phyloP scores from a whole-genome alignment of 179 eudicot genomes.

The Silene coronaria region DNA sequence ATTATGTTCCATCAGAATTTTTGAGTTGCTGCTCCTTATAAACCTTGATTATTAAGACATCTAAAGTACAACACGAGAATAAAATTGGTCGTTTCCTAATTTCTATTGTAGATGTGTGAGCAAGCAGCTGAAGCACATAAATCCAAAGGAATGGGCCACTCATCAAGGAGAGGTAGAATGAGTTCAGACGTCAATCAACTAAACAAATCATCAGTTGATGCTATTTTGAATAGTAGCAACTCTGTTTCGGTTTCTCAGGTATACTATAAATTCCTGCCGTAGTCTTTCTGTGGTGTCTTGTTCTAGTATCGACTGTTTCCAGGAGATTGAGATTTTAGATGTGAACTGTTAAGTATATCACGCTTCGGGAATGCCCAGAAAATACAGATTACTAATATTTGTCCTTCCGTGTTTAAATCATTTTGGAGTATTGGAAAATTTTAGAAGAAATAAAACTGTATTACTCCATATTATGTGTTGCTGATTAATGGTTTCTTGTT shows the following conservation, averaged over 20 bases:
- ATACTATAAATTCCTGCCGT: slow-evolving; percentile 1
- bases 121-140: slow-evolving; percentile 98
- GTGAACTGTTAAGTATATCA: background rate
- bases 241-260: slow-evolving; percentile 62
- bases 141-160: slow-evolving; percentile 69
- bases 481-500: too few species aligned
- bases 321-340: background rate
- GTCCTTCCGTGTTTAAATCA: background rate
- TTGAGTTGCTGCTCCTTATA: background rate
- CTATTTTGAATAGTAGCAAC: slow-evolving; percentile 52
- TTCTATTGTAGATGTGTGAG: slow-evolving; percentile 75
- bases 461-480: too few species aligned
- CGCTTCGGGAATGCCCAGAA: background rate
- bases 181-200: slow-evolving; percentile 60
- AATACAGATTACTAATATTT: background rate
- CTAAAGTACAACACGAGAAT: background rate
- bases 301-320: background rate
- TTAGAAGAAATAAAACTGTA: background rate
- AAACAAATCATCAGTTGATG: slow-evolving; percentile 84
- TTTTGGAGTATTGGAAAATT: background rate
- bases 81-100: background rate
- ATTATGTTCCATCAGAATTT: background rate
- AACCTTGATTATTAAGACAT: background rate
- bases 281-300: background rate
- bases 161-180: slow-evolving; percentile 63